These are phyloP conservation scores for Fusarium guadeloupense DNA, from an alignment of 2,329 filamentous ascomycete genomes.

Conservation along the genomic window DNA sequence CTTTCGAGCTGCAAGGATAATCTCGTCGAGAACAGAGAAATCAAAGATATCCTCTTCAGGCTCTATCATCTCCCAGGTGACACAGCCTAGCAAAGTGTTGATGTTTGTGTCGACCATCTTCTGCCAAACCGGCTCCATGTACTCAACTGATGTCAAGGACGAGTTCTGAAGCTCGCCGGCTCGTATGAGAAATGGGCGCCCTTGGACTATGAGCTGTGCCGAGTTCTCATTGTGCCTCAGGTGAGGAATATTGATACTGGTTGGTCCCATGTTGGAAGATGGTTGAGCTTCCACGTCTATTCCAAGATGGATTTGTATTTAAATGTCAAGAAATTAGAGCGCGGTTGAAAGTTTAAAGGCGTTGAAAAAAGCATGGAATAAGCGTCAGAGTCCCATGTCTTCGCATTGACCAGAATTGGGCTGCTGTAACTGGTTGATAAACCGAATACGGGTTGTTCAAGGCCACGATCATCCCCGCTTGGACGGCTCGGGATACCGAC, in stretches of 20 bases:
- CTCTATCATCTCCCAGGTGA: constrained; percentile 50
- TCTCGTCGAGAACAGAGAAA: constrained; percentile 46
- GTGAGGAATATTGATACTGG: constrained; percentile 1
- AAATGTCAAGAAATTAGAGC: no score
- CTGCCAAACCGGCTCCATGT: constrained; percentile 44
- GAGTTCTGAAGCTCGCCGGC: constrained; percentile 48
- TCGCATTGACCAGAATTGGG: no score
- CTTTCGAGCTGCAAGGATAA: constrained; percentile 43
- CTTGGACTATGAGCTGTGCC: constrained; percentile 47
- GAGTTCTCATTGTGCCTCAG: background rate
- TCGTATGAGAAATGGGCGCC: constrained; percentile 47
- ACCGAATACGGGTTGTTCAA: background rate
- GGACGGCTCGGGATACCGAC: background rate
- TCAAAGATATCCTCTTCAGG: constrained; percentile 46
- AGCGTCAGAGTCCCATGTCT: no score
- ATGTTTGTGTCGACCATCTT: constrained; percentile 44
- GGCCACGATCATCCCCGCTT: no score
- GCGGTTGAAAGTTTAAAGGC: no score
- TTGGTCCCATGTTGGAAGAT: background rate
- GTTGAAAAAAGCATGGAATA: no score
- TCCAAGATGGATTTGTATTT: no score
- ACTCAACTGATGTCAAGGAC: constrained; percentile 43
- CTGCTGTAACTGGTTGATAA: background rate
- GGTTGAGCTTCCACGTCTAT: background rate
- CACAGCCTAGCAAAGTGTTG: constrained; percentile 48